Conservation (phyloP, 768 basidiomycete species). For the Pleurotus tuoliensis region DNA sequence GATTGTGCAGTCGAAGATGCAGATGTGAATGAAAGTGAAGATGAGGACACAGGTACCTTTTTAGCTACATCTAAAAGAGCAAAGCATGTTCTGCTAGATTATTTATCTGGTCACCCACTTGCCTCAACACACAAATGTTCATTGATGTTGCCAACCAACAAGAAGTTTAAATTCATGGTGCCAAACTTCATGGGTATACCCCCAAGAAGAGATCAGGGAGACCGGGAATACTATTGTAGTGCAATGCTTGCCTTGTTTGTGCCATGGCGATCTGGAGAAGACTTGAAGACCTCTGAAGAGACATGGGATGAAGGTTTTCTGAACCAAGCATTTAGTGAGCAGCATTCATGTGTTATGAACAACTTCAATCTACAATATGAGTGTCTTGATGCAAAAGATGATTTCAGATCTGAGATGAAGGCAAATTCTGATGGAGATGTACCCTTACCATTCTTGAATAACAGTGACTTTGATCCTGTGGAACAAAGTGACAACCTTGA, state of each 20-base stretch:
- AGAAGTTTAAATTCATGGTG: background rate
- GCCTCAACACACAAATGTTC: background rate
- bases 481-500: background rate
- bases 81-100: background rate
- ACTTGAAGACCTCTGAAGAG: conserved; percentile 17
- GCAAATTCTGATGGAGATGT: background rate
- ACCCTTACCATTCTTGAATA: background rate
- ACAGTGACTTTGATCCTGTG: background rate
- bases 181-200: conserved; percentile 28
- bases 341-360: conserved; percentile 14
- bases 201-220: conserved; percentile 25
- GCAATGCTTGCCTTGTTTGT: conserved; percentile 30
- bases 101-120: background rate
- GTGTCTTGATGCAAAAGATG: conserved; percentile 23
- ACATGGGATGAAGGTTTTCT: conserved; percentile 21
- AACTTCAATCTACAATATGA: conserved; percentile 24
- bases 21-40: background rate
- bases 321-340: conserved; percentile 6
- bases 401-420: conserved; percentile 15
- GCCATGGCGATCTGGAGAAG: conserved; percentile 25
- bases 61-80: background rate
- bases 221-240: conserved; percentile 27
- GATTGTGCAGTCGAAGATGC: background rate
- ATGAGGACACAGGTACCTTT: background rate
- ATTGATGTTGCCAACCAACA: background rate